Evolutionary conservation across 805 yeast species (phyloP), one percentile per base, ranked within the genome.

Genomic region (Blastobotrys attinorum): DNA sequence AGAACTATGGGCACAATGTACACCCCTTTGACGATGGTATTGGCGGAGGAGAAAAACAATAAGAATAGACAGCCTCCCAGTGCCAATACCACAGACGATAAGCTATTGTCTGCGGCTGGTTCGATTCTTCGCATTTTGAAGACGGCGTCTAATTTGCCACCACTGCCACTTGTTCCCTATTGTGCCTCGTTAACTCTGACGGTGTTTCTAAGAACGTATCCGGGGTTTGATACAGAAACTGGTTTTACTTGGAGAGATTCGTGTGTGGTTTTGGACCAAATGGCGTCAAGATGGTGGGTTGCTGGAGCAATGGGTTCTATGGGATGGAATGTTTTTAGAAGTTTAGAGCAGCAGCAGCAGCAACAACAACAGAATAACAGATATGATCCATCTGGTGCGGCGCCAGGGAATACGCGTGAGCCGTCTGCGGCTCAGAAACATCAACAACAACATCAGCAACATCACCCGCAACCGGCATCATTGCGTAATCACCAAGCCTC

Each of bases 241-340:
- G 55, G 51, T 2, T 46, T 45, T 27, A 50, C 50, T 31, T 60
- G 64, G 64, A 48, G 50, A 23, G 58, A 57, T 29, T 49, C 55
- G 33, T 57, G 63, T 40, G 46, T 44, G 1, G 47, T 55, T 22
- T 48, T 60, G 23, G 60, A 59, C 31, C 45, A 39, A 6, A 46
- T 60, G 48, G 50, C 61, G 1, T 54, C 52, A 22, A 47, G 53
- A 10, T 60, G 64, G 64, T 60, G 64, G 64, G 61, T 60, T 3
- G 63, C 63, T n/a, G 63, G 60, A 16, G 64, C 63, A 3, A 60
- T 60, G 64, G 62, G 61, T 4, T 47, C 53, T 29, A 57, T 60
- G 63, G 64, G 63, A 20, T 42, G 59, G 41, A 51, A 50, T 21
- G 60, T 60, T 17, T 60, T 60, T 38, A 40, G 51, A 16, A 43